Evolutionary conservation across 2,329 filamentous ascomycete species (phyloP), one percentile per base, ranked within the genome.

Genomic region (Cladosporium halotolerans): DNA sequence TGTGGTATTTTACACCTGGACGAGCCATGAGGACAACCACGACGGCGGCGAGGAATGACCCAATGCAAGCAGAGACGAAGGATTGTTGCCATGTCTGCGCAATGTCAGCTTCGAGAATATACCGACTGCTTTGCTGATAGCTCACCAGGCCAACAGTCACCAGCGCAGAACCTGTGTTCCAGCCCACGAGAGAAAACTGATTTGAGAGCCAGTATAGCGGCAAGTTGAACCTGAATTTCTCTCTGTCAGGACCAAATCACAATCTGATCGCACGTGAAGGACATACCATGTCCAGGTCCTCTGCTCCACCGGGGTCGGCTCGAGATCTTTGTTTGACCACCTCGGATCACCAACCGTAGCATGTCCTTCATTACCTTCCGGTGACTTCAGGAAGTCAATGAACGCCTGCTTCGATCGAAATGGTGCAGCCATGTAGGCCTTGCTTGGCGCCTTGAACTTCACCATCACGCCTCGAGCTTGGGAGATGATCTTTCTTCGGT

Each of bases 271-370:
- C 23, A 28, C 23, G 23, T 28, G 23, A 10, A 62, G 58, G 32
- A 67, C 64, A 55, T 66, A 69, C 45, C 68, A 61, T 42, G 55
- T 59, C 60, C 62, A 62, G 41, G 52, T 60, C n/a, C 62, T 55
- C n/a, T 60, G 45, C 6, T 58, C 51, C 5, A 58, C 56, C 9
- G 62, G 60, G 18, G 60, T 62, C 3, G 62, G 56, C 39, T 62
- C 55, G 9, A 62, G 56, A 41, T 63, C 59, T 2, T 51, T 43
- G 41, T 63, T 63, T n/a, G 58, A 60, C 62, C 60, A 63, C 9
- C 32, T 51, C 2, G 48, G 13, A 18, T 51, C 48, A n/a, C 48
- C 48, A 38, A 51, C 31, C n/a, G 32, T 40, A n/a, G 43, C 32
- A n/a, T 53, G 53, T 4, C 53, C 49, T 47, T 55, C 53, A 38